phyloP scores from a whole-genome alignment of 2,329 filamentous ascomycete species.

The Sporothrix variecibatus region DNA sequence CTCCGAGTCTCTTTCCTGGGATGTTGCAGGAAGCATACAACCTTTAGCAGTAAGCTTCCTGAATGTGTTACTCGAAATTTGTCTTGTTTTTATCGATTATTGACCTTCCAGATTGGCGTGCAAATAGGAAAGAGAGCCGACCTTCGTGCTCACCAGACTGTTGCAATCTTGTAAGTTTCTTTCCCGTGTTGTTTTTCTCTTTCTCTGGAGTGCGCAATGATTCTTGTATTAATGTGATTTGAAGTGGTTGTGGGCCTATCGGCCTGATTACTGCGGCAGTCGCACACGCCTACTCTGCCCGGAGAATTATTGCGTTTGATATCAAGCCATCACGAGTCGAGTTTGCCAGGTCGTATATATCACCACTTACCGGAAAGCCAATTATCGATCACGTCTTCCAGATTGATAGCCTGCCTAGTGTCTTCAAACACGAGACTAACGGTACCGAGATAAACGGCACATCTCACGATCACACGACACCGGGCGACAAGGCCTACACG shows the following conservation, averaged over 20 bases:
- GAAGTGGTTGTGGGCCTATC: conserved; percentile 73
- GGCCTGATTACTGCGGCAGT: conserved; percentile 86
- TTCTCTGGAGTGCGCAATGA: too few species aligned
- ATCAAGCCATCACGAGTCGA: conserved; percentile 77
- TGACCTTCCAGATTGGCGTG: conserved; percentile 58
- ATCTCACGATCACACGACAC: neutral
- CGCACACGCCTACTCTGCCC: conserved; percentile 77
- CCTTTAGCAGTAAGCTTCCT: conserved; percentile 61
- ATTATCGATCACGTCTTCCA: conserved; percentile 71
- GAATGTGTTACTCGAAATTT: accelerated
- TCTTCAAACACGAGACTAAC: conserved; percentile 42
- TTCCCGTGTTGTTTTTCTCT: neutral
- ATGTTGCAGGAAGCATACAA: conserved; percentile 89
- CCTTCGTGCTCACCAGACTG: conserved; percentile 71
- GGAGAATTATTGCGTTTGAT: conserved; percentile 82
- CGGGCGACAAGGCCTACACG: conserved; percentile 21
- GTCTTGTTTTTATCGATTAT: neutral
- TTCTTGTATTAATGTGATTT: neutral
- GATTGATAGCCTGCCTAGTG: conserved; percentile 63
- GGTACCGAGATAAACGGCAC: neutral
- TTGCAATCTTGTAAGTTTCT: conserved; percentile 68
- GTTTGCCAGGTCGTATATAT: conserved; percentile 66
- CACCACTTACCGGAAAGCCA: conserved; percentile 39
- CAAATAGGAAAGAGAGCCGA: conserved; percentile 71
- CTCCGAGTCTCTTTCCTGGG: conserved; percentile 70